Base-by-base conservation (phyloP, 1,139 yeast genomes). In the Kluyveromyces sp. region DNA sequence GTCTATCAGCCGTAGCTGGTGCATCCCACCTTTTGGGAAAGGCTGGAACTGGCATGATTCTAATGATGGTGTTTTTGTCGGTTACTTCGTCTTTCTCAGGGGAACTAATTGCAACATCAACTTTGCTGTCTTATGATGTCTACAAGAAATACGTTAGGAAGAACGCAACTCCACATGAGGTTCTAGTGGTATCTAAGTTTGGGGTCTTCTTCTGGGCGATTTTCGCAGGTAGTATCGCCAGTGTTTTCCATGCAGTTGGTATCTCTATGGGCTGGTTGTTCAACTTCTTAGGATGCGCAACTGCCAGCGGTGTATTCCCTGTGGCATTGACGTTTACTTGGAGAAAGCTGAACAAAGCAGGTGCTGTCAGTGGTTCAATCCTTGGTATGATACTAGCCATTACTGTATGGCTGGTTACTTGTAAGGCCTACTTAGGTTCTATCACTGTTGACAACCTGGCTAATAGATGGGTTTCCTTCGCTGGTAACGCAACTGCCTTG, bases 331-430 rank as follows among this genome's bases (percentile, higher is more conserved):
- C 73, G 0, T 64, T 70, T 51, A 62, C 70, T 22, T 70, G 74
- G 73, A 63, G 60, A 41, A 64, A 60, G 46, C 53, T 68, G 46
- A 68, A 66, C 49, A 56, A 49, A 18, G 50, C 51, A 31, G 72
- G 70, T 16, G 71, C 71, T 0, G 66, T 65, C 33, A 60, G 60
- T 36, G 70, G 70, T 0, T 42, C 79, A 13, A 68, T 75, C 7
- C 62, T 72, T 45, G 77, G 80, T 16, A 71, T 78, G 46, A 65
- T 57, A 3, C 63, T 73, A 45, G 79, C 79, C 13, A 67, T 76
- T 31, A 68, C 71, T 62, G 63, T 73, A 13, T 76, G 81, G 81
- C 65, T 76, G 49, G 68, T 69, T 13, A 56, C 58, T 30, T 56
- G 61, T 44, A 51, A 54, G 32, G 49, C 48, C 15, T 45, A 55